A percentile compares a stretch with the other conserved stretches of the same genome.
Conservation (phyloP, 257 asterid genomes). For the Leptodermis oblonga region DNA sequence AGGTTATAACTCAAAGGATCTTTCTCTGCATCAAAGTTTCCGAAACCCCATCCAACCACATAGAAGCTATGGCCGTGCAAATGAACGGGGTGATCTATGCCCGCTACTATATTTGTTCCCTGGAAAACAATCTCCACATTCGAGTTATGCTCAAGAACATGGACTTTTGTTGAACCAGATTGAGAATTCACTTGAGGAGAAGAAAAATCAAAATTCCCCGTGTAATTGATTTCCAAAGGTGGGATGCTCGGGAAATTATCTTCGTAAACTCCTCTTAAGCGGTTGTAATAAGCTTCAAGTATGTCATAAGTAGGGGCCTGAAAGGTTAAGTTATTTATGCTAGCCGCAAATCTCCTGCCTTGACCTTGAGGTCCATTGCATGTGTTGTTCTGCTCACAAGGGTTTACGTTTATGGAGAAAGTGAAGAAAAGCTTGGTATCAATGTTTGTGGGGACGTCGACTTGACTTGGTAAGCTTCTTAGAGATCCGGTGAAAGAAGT, state of each 20-base stretch:
- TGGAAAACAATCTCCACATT: conserved; percentile 53
- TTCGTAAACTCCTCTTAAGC: conserved; percentile 35
- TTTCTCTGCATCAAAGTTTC: conserved; percentile 39
- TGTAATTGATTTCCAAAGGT: conserved; percentile 25
- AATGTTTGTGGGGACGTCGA: conserved; percentile 32
- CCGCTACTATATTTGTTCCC: conserved; percentile 48
- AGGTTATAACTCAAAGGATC: conserved; percentile 58
- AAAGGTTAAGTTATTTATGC: conserved; percentile 59
- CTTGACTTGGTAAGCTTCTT: conserved; percentile 31
- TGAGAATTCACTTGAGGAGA: too few relatives aligned
- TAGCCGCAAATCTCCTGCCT: conserved; percentile 31
- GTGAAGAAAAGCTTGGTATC: conserved; percentile 37
- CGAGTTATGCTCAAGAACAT: conserved; percentile 28
- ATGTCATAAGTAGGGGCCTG: conserved; percentile 33
- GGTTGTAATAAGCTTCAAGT: conserved; percentile 57
- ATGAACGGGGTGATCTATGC: conserved; percentile 76
- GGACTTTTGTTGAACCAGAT: conserved; percentile 31
- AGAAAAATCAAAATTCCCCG: too few relatives aligned
- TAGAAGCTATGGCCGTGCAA: conserved; percentile 64
- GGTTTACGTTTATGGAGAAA: conserved; percentile 42
- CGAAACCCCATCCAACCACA: conserved; percentile 63
- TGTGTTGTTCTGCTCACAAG: conserved; percentile 24
- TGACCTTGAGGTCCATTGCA: not conserved
- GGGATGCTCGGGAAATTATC: conserved; percentile 42
- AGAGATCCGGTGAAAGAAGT: conserved; percentile 35